Conservation (phyloP, 78 protist genomes). For the Polysphondylium violaceum region DNA sequence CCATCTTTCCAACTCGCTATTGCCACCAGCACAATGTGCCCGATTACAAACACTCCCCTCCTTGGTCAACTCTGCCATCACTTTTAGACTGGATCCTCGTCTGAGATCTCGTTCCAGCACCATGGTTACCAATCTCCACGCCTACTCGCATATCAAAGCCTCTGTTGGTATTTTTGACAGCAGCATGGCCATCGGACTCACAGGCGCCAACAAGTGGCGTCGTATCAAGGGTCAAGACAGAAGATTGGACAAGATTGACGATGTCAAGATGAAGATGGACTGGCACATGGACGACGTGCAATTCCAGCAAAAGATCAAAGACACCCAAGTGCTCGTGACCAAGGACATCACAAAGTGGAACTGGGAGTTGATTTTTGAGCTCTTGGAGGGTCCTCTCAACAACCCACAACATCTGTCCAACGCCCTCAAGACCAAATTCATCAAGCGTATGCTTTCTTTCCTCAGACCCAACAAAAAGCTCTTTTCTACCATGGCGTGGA, state of each 20-base stretch:
- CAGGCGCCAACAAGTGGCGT: slow-evolving; percentile 76
- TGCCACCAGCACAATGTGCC: slow-evolving; percentile 80
- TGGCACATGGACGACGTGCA: slow-evolving; percentile 79
- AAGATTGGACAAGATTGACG: slow-evolving; percentile 59
- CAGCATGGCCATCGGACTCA: slow-evolving; percentile 31
- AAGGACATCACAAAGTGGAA: slow-evolving; percentile 65
- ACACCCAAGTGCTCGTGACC: slow-evolving; percentile 69
- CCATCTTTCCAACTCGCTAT: slow-evolving; percentile 48
- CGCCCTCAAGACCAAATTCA: slow-evolving; percentile 74
- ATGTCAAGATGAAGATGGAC: slow-evolving; percentile 68
- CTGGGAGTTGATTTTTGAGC: slow-evolving; percentile 75
- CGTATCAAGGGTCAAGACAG: slow-evolving; percentile 67
- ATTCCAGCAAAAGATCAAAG: slow-evolving; percentile 47
- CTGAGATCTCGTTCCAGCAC: slow-evolving; percentile 64
- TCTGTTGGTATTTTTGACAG: slow-evolving; percentile 12
- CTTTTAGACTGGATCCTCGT: slow-evolving; percentile 73
- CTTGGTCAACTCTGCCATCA: slow-evolving; percentile 58
- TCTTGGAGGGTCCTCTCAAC: slow-evolving; percentile 77
- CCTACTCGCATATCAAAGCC: slow-evolving; percentile 54
- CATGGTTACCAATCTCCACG: slow-evolving; percentile 66
- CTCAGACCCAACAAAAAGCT: slow-evolving; percentile 60
- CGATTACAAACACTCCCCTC: slow-evolving; percentile 73
- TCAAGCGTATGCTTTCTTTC: slow-evolving; percentile 64
- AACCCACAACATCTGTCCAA: slow-evolving; percentile 51
- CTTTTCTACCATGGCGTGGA: slow-evolving; percentile 78